Base-by-base conservation (phyloP, 2,329 filamentous ascomycete species). In the Trichoderma gracile region DNA sequence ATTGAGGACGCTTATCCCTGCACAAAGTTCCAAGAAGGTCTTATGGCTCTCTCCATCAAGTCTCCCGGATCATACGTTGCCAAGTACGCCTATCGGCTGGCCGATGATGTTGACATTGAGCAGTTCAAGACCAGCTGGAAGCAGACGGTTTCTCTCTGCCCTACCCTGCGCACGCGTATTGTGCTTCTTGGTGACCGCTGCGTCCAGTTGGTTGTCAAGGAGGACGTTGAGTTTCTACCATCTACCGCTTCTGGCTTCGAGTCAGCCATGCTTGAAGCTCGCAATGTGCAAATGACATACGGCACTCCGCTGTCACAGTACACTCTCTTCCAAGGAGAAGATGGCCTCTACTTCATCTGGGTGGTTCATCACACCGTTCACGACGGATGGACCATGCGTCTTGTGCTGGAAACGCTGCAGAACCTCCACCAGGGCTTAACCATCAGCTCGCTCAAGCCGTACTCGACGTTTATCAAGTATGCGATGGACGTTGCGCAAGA, bases 21-120 rank as follows among this genome's bases (percentile, higher is more conserved):
- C 69, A 75, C 76, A 15, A 70, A 73, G 3, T 68, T 79, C 1
- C 78, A 79, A 56, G 76, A 77, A 67, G 76, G 75, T 3, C 71
- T 80, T 1, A 70, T 80, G 43, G 73, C 75, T 0, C 67, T 78
- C 0, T 71, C 76, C 1, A 69, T 68, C 42, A 71, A 63, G 69
- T 38, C 68, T 71, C 23, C 56, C 56, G 7, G 77, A 71, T 7
- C n/a, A n/a, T 63, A 53, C 66, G 65, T 56, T 40, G 57, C 15
- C 1, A 60, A 64, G 40, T 56, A 66, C n/a, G 71, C 72, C 0
- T 80, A 79, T 50, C 69, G 77, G 6, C 63, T 75, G 2, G 42
- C 68, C 0, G 57, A 49, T 2, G 15, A 70, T 23, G 38, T 71
- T 7, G 66, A 74, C 3, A 23, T 72, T 27, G 49, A 46, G 7